Evolutionary conservation across 2,329 filamentous ascomycete genomes (phyloP).

Genomic region (Colletotrichum lentis): DNA sequence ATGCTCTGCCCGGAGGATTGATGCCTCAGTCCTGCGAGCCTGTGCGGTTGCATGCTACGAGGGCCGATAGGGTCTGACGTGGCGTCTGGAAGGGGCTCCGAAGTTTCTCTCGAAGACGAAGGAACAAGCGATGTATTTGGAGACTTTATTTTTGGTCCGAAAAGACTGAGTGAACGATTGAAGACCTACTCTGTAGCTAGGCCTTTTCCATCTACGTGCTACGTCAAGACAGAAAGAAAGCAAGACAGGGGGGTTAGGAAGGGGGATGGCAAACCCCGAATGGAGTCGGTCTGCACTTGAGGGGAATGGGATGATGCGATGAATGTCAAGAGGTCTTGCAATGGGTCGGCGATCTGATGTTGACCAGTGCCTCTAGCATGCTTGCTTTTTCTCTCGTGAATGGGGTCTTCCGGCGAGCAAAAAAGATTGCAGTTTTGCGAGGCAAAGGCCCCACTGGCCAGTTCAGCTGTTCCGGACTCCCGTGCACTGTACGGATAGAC

Average conservation of each 20-base stretch:
- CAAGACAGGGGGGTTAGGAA: not conserved
- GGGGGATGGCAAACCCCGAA: no score
- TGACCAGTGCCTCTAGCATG: conserved; percentile 19
- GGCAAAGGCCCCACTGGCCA: conserved; percentile 2
- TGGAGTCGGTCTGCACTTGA: not conserved
- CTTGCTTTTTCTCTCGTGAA: conserved; percentile 11
- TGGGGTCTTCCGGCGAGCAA: not conserved
- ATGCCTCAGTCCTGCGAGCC: conserved; percentile 24
- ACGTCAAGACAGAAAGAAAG: not conserved
- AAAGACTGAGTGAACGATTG: not conserved
- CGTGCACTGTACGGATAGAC: conserved; percentile 17
- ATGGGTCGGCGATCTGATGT: conserved; percentile 23
- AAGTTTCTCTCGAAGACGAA: conserved; percentile 8
- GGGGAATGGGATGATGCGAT: not conserved
- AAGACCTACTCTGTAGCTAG: conserved; percentile 5
- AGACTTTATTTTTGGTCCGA: not conserved
- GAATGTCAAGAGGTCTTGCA: conserved; percentile 6
- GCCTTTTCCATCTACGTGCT: not conserved
- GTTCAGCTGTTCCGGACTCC: conserved; percentile 1
- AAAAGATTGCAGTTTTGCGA: conserved; percentile 2
- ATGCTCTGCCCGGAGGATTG: conserved; percentile 5
- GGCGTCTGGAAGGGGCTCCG: conserved; percentile 12
- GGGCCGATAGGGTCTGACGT: conserved; percentile 17
- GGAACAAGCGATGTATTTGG: conserved; percentile 10
- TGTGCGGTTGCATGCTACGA: conserved; percentile 28